phyloP scores from a whole-genome alignment of 2,329 filamentous ascomycete species.

The Calonectria crousiana region DNA sequence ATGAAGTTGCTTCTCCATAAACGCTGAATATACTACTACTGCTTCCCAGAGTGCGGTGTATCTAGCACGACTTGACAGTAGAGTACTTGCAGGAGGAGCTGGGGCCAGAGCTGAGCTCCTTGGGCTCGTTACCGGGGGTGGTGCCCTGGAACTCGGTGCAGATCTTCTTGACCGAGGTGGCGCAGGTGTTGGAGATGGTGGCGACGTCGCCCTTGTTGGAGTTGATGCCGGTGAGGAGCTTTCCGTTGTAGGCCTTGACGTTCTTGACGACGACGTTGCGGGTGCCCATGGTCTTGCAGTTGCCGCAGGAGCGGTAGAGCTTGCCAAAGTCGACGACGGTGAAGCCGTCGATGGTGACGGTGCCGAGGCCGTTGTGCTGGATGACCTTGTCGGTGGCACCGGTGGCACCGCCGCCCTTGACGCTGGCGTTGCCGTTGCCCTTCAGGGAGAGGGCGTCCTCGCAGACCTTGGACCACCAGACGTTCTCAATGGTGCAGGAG shows the following conservation, averaged over 20 bases:
- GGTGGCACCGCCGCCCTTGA: slow-evolving; percentile 55
- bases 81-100: slow-evolving; percentile 40
- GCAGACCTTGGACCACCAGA: slow-evolving; percentile 63
- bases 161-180: slow-evolving; percentile 27
- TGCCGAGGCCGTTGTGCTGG: slow-evolving; percentile 59
- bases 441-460: slow-evolving; percentile 48
- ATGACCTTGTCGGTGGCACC: slow-evolving; percentile 53
- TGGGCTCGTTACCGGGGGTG: slow-evolving; percentile 42
- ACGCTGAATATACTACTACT: neutral
- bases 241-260: slow-evolving; percentile 52
- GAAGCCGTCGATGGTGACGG: slow-evolving; percentile 56
- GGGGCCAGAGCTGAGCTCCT: slow-evolving; percentile 37
- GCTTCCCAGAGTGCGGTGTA: neutral
- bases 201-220: slow-evolving; percentile 49
- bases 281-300: slow-evolving; percentile 48
- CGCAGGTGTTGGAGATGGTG: slow-evolving; percentile 28
- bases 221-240: slow-evolving; percentile 59
- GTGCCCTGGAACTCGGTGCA: slow-evolving; percentile 28
- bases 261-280: slow-evolving; percentile 60
- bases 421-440: slow-evolving; percentile 53
- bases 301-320: slow-evolving; percentile 45
- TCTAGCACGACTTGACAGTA: slow-evolving; percentile 38
- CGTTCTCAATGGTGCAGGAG: slow-evolving; percentile 56
- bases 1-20: too few relatives aligned
- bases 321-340: slow-evolving; percentile 62